Base-by-base conservation (phyloP, 176 grass and related monocot species). In the Oryza brachyantha region DNA sequence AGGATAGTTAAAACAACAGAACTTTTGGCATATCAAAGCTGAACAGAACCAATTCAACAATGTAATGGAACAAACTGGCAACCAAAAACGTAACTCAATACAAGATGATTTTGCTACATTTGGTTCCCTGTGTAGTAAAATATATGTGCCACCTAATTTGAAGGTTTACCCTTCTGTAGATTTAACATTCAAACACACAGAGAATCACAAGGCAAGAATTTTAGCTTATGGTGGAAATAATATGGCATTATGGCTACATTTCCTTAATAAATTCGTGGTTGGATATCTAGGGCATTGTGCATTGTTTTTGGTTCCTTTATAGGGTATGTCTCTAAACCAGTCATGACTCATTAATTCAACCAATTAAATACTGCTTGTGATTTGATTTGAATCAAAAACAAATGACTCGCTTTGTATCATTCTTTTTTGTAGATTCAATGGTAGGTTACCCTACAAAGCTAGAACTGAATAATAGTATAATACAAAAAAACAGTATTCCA, bases 391-490 rank as follows among this genome's bases (percentile, higher is more conserved):
- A 59, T 16, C 34, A 4, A 59, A 55, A 54, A 24, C n/a, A 60
- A 35, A 73, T 29, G 14, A 5, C 17, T 10, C 9, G 19, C 19
- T 24, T 5, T 57, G 17, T 28, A 73, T 73, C 10, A 5, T 45
- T 13, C 60, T 12, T 11, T 45, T 14, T 40, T 61, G 39, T 32
- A 38, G 2, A 72, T 16, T 28, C 31, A 68, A 48, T 19, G 22
- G 28, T 22, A 42, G 46, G 10, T 6, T 3, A 14, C 61, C 59
- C n/a, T 57, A 28, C 42, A 41, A 81, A 41, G 27, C 21, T 36
- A 55, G 10, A 81, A 86, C 6, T 19, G 63, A 77, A 81, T 62
- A 19, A 64, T 69, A 73, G 63, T 71, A 81, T 62, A 19, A 64
- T 69, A 73, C 7, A 10, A 41, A 8, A 27, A 73, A 13, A 12